Base-by-base conservation (phyloP, 306 rosid genomes). In the Delonix regia region DNA sequence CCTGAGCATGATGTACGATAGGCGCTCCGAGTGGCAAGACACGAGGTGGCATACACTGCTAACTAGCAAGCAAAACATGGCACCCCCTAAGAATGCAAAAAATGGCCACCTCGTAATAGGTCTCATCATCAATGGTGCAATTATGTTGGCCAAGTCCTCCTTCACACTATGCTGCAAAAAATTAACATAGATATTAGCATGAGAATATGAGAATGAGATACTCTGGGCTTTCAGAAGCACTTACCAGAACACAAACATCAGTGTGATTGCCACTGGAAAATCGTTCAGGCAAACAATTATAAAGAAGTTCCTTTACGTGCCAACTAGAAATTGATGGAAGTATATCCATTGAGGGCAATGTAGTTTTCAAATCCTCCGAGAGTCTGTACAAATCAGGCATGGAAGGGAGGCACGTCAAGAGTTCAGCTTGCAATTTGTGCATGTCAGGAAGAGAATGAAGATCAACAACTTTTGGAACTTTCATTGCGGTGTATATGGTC, bases 51-150 rank as follows among this genome's bases (percentile, higher is more conserved):
- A 95, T 21, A 83, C 39, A 81, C 98, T 95, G 92, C 99, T 95
- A 16, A 94, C 84, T 24, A 95, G 90, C 89, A 95, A 86, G 88
- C 98, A 95, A 82, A 95, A 95, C 99, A 95, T 95, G 73, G 98
- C 96, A 36, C 99, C 99, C 4, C 97, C 97, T 78, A 95, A 69
- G 88, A 95, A 95, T 33, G 91, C 92, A 12, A 88, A 95, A 82
- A 95, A 93, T 18, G 99, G 98, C 99, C 98, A 91, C 86, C 98
- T 85, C 4, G 98, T 87, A 72, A 95, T 95, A 53, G 99, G 99
- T 76, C 94, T 91, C 72, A 89, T 48, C 87, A 90, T 42, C 80
- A 95, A 47, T 2, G 98, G 98, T 55, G 94, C 96, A 61, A 95
- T 80, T 44, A 89, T 84, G 89, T 93, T 93, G 5, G 84, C 93